Conservation (phyloP, 495 filamentous ascomycete genomes). For the Podospora pseudocomata region DNA sequence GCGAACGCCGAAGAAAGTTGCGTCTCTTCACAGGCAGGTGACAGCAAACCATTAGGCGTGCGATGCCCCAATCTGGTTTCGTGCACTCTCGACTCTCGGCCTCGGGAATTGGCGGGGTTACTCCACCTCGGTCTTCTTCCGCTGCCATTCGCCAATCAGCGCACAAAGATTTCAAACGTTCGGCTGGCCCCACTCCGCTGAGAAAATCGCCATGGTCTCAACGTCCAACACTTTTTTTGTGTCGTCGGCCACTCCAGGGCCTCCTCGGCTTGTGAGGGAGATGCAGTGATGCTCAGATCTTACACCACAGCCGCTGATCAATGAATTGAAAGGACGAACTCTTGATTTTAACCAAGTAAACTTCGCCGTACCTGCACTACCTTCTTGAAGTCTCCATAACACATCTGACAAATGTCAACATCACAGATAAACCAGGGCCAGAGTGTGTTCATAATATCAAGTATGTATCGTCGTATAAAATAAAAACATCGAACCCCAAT, state of each 20-base stretch:
- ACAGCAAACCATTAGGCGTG: background rate
- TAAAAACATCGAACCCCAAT: background rate
- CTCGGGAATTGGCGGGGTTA: constrained; percentile 20
- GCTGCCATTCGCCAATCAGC: constrained; percentile 24
- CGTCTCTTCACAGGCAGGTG: constrained; percentile 6
- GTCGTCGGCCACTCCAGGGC: background rate
- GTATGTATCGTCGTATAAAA: background rate
- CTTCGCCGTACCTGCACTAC: too few species aligned
- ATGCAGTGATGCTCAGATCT: too few species aligned
- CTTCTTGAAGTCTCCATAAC: too few species aligned
- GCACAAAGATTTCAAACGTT: constrained; percentile 20
- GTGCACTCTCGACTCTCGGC: constrained; percentile 12
- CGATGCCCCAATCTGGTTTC: constrained; percentile 5
- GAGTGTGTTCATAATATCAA: too few species aligned
- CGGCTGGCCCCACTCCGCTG: constrained; percentile 13
- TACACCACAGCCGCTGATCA: too few species aligned
- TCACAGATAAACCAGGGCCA: too few species aligned
- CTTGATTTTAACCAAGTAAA: too few species aligned
- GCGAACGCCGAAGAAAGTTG: background rate
- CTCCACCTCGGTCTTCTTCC: constrained; percentile 10
- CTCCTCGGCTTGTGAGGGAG: too few species aligned
- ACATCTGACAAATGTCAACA: too few species aligned
- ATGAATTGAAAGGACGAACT: too few species aligned
- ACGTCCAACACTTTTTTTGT: background rate
- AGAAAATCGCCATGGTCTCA: constrained; percentile 6